These are phyloP conservation scores for Chamaecyparis obtusa DNA, from an alignment of 75 land plant species.

Conservation along the genomic window DNA sequence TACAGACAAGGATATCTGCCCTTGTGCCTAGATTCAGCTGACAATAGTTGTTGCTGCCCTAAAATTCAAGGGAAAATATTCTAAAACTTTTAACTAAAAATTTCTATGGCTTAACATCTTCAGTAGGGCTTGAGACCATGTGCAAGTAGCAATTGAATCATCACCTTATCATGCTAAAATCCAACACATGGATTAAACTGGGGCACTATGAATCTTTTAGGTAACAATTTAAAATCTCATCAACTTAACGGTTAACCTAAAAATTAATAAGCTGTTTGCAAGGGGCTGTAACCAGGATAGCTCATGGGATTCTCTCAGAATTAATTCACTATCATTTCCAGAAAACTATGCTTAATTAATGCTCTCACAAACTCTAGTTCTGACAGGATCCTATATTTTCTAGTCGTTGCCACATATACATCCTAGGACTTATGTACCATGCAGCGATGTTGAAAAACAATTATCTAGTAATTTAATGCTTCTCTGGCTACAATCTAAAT, in stretches of 20 bases:
- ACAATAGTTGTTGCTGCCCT: neutral
- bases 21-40: neutral
- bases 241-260: neutral
- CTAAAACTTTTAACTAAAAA: neutral
- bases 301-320: neutral
- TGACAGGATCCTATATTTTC: neutral
- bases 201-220: neutral
- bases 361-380: neutral
- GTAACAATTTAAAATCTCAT: neutral
- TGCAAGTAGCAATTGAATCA: neutral
- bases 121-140: neutral
- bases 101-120: neutral
- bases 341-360: neutral
- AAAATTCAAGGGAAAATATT: neutral
- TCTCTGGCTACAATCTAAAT: neutral
- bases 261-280: neutral
- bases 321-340: neutral
- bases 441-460: neutral
- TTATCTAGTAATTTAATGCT: neutral
- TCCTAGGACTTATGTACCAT: neutral
- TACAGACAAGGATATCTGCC: neutral
- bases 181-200: neutral
- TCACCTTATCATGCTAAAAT: neutral
- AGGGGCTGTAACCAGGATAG: neutral
- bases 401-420: neutral